Evolutionary conservation across 1,284 basidiomycete genomes (phyloP), one percentile per base, ranked within the genome.

Genomic region (Cystobasidium slooffiae): DNA sequence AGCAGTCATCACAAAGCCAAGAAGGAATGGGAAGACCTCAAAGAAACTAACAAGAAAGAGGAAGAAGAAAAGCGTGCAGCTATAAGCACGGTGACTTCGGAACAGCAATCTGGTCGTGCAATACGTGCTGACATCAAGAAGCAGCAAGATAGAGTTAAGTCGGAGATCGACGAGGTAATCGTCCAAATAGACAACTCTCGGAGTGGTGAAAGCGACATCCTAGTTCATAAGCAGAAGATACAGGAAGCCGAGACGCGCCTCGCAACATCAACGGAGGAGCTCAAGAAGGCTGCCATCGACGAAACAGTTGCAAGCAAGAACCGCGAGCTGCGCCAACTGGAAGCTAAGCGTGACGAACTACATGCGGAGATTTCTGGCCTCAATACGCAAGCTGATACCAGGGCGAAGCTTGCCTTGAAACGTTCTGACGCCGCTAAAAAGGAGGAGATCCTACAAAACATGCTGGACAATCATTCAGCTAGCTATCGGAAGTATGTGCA

Each of bases 401-500:
- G 95, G 49, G 94, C 94, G 0, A 90, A 89, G 78, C 83, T 98
- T 58, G 88, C 90, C 51, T 81, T 97, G 76, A 92, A 93, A 81
- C 85, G 88, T 74, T 84, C 84, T 0, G 92, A 94, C 76, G 81
- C 89, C 44, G 87, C 86, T 79, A 86, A 84, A 70, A 93, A 91
- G 83, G 84, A 84, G 22, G 83, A 83, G 18, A 90, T 92, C 55
- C 84, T 93, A 16, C 84, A 87, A 73, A 88, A 86, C 66, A 88
- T 86, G 92, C 94, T 66, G 37, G 51, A 66, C n/a, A 66, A 55
- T 16, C 47, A 66, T 47, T 20, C 51, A 5, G 64, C 47, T 5
- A 31, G 51, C 16, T 73, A 73, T 62, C 62, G 63, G 20, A 59
- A 73, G 52, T 52, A 65, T 37, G 51, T 73, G 14, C 59, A 62